Percentiles rank a stretch among this genome's conserved stretches.
Conservation (phyloP, 140 eudicot genomes). For the Senecio squalidus region DNA sequence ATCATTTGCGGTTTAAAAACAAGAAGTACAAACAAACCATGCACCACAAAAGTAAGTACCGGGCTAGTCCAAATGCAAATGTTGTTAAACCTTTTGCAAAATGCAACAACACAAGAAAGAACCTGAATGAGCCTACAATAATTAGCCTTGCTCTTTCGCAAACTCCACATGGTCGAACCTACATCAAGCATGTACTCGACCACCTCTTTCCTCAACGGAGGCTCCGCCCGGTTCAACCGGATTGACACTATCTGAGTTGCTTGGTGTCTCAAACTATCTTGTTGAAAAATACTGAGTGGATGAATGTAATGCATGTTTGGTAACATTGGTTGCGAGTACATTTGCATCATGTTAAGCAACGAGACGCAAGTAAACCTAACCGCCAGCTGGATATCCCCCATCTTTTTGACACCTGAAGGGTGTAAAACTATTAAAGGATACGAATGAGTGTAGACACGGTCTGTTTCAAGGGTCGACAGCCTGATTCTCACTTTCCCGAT, state of each 20-base stretch:
- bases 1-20: slow-evolving; percentile 43
- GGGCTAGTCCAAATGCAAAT: slow-evolving; percentile 53
- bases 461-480: slow-evolving; percentile 61
- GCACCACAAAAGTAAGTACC: slow-evolving; percentile 35
- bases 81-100: slow-evolving; percentile 33
- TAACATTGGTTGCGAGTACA: slow-evolving; percentile 55
- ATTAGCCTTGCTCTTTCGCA: slow-evolving; percentile 57
- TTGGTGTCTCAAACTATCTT: slow-evolving; percentile 44
- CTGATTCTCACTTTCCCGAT: slow-evolving; percentile 74
- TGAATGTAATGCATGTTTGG: slow-evolving; percentile 58
- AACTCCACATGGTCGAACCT: slow-evolving; percentile 62
- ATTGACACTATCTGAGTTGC: slow-evolving; percentile 49
- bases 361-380: slow-evolving; percentile 56
- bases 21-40: slow-evolving; percentile 29
- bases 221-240: slow-evolving; percentile 59
- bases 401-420: slow-evolving; percentile 57
- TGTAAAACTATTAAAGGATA: slow-evolving; percentile 67
- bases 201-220: slow-evolving; percentile 61
- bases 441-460: slow-evolving; percentile 54
- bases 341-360: slow-evolving; percentile 36
- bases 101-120: slow-evolving; percentile 14
- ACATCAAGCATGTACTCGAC: slow-evolving; percentile 77
- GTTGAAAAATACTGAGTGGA: slow-evolving; percentile 38
- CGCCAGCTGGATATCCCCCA: slow-evolving; percentile 68
- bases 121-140: slow-evolving; percentile 33